A percentile compares a stretch with the other conserved stretches of the same genome.
Evolutionary conservation across 1,284 basidiomycete genomes (phyloP).

Genomic region (Sanghuangporus weigelae): DNA sequence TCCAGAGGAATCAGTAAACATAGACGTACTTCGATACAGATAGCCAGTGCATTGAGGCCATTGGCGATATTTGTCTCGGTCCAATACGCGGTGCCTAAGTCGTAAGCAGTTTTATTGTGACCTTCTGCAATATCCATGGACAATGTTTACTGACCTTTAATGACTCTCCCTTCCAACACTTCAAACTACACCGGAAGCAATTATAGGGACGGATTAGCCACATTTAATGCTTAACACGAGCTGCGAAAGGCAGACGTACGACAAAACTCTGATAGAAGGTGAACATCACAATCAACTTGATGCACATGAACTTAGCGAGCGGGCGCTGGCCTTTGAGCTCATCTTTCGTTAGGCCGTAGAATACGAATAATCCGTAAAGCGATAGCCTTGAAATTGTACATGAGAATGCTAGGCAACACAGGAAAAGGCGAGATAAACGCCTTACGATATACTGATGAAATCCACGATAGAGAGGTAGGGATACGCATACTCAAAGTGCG

Average conservation of each 20-base stretch:
- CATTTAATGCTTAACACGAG: background rate
- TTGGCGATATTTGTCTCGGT: constrained; percentile 73
- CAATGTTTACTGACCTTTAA: constrained; percentile 39
- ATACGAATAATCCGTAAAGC: constrained; percentile 75
- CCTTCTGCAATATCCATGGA: background rate
- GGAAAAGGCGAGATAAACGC: constrained; percentile 9
- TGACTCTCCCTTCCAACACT: constrained; percentile 54
- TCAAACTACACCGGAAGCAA: constrained; percentile 41
- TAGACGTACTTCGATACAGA: constrained; percentile 69
- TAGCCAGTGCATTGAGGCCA: constrained; percentile 77
- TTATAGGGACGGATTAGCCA: background rate
- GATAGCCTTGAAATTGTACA: constrained; percentile 46
- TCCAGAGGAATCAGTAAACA: background rate
- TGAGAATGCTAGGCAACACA: background rate
- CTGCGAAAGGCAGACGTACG: constrained; percentile 29
- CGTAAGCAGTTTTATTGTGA: background rate
- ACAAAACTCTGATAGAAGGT: constrained; percentile 77
- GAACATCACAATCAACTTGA: constrained; percentile 84
- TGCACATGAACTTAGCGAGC: constrained; percentile 75
- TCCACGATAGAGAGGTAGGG: constrained; percentile 52
- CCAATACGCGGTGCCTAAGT: constrained; percentile 69
- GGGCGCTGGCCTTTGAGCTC: constrained; percentile 74
- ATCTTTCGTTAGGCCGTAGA: constrained; percentile 74
- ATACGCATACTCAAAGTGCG: constrained; percentile 67
- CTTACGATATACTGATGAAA: constrained; percentile 73